Evolutionary conservation across 1,284 basidiomycete genomes (phyloP).

Genomic region (Peniophora sp.): DNA sequence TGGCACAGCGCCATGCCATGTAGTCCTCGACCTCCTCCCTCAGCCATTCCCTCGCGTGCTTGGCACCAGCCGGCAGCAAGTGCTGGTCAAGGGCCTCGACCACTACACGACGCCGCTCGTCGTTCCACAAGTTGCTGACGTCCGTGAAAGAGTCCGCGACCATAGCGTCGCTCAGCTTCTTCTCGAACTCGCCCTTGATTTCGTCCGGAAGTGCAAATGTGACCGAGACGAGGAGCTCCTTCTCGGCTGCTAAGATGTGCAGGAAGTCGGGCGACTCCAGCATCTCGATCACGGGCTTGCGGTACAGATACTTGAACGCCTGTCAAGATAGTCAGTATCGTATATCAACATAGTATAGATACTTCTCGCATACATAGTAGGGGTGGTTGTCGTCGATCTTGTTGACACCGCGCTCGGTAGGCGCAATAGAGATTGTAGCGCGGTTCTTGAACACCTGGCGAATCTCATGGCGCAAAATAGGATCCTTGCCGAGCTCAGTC

Average conservation of each 20-base stretch:
- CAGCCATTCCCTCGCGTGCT: constrained; percentile 88
- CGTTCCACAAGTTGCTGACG: constrained; percentile 89
- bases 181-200: constrained; percentile 58
- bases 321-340: constrained; percentile 25
- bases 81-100: constrained; percentile 74
- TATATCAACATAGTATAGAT: constrained; percentile 2
- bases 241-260: constrained; percentile 87
- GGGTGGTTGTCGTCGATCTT: constrained; percentile 90
- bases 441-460: constrained; percentile 73
- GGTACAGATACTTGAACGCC: constrained; percentile 92
- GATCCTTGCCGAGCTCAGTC: constrained; percentile 91
- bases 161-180: constrained; percentile 75
- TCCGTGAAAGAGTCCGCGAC: constrained; percentile 83
- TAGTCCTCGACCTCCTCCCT: constrained; percentile 87
- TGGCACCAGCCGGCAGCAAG: constrained; percentile 74
- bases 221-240: constrained; percentile 79
- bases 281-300: constrained; percentile 77
- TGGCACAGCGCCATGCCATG: constrained; percentile 61
- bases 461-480: constrained; percentile 76
- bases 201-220: constrained; percentile 64
- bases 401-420: constrained; percentile 85
- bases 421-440: constrained; percentile 76
- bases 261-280: constrained; percentile 76
- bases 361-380: constrained; percentile 65
- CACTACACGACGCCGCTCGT: constrained; percentile 73